Evolutionary conservation across 1,139 yeast species (phyloP).

Genomic region (Zygoascus hellenicus): DNA sequence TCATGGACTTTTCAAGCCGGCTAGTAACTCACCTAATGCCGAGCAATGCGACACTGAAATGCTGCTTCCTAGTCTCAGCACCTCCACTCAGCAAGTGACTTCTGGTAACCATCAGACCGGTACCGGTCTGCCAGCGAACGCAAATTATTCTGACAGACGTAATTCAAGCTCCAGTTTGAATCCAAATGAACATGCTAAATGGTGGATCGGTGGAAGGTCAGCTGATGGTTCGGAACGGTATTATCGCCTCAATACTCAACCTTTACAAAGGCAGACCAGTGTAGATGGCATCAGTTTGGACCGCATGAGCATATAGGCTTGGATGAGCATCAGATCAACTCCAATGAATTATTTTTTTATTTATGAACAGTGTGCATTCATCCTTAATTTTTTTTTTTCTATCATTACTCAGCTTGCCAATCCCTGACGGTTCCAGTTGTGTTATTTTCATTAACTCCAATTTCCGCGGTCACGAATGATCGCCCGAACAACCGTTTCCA

Average conservation of each 20-base stretch:
- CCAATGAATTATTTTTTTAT: background rate
- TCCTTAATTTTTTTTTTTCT: background rate
- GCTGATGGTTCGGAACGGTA: conserved; percentile 30
- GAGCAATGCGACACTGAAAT: background rate
- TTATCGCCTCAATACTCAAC: conserved; percentile 25
- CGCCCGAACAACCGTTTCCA: no score
- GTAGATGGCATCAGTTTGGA: conserved; percentile 30
- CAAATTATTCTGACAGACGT: conserved; percentile 16
- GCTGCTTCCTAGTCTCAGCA: conserved; percentile 6
- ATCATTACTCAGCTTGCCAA: background rate
- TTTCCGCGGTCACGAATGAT: conserved; percentile 2
- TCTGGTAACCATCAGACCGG: conserved; percentile 4
- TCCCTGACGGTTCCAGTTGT: background rate
- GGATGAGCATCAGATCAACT: background rate
- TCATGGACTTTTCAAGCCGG: conserved; percentile 1
- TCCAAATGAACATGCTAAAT: conserved; percentile 21
- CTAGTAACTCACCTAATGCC: background rate
- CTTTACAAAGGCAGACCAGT: conserved; percentile 25
- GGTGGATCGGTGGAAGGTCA: conserved; percentile 33
- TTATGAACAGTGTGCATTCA: background rate
- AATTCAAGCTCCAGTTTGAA: conserved; percentile 17
- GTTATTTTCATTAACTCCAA: conserved; percentile 8
- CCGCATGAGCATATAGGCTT: conserved; percentile 24
- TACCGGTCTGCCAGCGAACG: conserved; percentile 7
- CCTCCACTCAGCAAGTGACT: background rate